phyloP scores from a whole-genome alignment of 2,329 filamentous ascomycete species.

The Colletotrichum tamarilloi region DNA sequence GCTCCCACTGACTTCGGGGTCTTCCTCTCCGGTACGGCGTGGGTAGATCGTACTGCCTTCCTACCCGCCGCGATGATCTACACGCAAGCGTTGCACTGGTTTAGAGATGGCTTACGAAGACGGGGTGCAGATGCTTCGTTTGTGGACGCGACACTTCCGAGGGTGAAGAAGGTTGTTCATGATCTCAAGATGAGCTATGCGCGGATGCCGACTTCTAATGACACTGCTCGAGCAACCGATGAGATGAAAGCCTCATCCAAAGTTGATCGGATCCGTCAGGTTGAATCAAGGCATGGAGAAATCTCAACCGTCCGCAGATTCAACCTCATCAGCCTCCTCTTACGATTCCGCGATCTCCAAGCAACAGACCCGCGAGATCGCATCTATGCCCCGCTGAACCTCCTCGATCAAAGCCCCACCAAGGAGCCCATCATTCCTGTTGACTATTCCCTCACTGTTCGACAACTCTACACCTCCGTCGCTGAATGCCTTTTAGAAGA shows the following conservation, averaged over 20 bases:
- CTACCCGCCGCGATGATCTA: not conserved
- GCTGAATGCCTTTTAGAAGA: not conserved
- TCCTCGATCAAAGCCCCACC: not conserved
- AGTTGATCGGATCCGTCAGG: no score
- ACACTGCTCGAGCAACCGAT: no score
- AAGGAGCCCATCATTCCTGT: not conserved
- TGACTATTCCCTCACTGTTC: not conserved
- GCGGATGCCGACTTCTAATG: not conserved
- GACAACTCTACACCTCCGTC: not conserved
- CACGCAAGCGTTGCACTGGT: not conserved
- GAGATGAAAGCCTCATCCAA: no score
- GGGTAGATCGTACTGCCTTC: not conserved
- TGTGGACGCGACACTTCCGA: not conserved
- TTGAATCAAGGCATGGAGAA: not conserved
- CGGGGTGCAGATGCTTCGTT: not conserved
- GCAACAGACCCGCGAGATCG: not conserved
- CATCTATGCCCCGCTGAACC: not conserved
- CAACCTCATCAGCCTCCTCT: not conserved
- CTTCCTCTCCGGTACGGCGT: not conserved
- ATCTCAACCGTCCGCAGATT: not conserved
- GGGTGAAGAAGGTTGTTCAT: not conserved
- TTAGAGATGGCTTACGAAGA: not conserved
- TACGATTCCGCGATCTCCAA: not conserved
- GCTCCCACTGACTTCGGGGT: not conserved
- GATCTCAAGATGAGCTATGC: not conserved